Base-by-base conservation (phyloP, 2,329 filamentous ascomycete species). In the Tolypocladium paradoxum region DNA sequence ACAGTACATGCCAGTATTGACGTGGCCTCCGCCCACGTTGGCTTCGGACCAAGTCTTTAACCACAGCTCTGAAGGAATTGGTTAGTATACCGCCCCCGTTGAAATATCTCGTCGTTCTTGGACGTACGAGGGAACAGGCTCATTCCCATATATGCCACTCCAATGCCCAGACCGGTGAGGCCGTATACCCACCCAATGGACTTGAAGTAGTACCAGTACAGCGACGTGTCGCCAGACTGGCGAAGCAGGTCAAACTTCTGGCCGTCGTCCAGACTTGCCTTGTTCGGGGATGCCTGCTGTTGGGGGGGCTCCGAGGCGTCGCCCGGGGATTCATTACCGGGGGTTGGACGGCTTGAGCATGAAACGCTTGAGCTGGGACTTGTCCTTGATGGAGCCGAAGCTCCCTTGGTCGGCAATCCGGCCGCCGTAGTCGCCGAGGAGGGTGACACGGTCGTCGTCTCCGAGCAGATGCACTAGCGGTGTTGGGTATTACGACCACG, bases 41-140 rank as follows among this genome's bases (percentile, higher is more conserved):
- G 51, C 36, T 38, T 52, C 51, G 9, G 51, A 24, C 51, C 51
- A 52, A 3, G 18, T 27, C 35, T 52, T 53, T 24, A 49, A 14
- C 51, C 51, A 53, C 16, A 49, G 34, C 40, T 48, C 29, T 49
- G 16, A 18, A n/a, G 18, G 24, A 31, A 31, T 4, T 2, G 5
- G 24, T 46, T 6, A 46, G 16, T 46, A 11, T 45, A 12, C 16
- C 16, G 1, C 24, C 7, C 24, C 6, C 16, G 16, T 29, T 11
- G 18, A 14, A 24, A 2, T 7, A 11, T n/a, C 4, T 4, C 29
- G 18, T 12, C 6, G 16, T n/a, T n/a, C 7, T 4, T 24, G 3
- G 2, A 46, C 24, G 7, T 29, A 46, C 43, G 16, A 2, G 43
- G 24, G 43, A 46, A 46, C 18, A 46, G 43, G 18, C 14, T n/a